phyloP scores from a whole-genome alignment of 441 rosid genomes.

The Aleurites moluccanus region DNA sequence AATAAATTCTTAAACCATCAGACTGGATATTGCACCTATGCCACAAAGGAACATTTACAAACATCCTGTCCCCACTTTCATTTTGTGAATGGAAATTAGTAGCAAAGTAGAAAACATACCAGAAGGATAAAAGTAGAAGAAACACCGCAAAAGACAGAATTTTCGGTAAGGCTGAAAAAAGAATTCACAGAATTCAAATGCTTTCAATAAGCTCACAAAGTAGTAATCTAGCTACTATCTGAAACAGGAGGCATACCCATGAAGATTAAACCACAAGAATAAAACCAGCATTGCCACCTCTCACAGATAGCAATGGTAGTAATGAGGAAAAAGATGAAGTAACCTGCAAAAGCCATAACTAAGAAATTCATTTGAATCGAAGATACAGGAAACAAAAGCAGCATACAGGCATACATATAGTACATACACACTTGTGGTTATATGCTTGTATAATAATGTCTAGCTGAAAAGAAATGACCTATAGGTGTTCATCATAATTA shows the following conservation, averaged over 20 bases:
- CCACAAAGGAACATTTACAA: background rate
- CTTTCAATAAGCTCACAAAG: constrained; percentile 3
- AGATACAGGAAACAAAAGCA: background rate
- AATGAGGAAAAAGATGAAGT: constrained; percentile 52
- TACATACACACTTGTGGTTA: background rate
- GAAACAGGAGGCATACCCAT: constrained; percentile 50
- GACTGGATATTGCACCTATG: background rate
- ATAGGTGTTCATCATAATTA: constrained; percentile 3
- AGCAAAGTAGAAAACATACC: constrained; percentile 35
- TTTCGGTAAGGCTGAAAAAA: constrained; percentile 33
- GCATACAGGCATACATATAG: background rate
- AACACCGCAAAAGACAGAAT: constrained; percentile 51
- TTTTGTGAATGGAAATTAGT: background rate
- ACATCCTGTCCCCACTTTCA: background rate
- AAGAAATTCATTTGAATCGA: background rate
- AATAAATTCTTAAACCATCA: background rate
- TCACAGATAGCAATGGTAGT: constrained; percentile 59
- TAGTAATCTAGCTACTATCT: background rate
- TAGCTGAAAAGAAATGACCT: background rate
- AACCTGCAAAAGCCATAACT: constrained; percentile 45
- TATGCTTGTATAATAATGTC: background rate
- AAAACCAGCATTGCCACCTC: constrained; percentile 73
- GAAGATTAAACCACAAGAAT: constrained; percentile 67
- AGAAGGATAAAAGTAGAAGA: constrained; percentile 72
- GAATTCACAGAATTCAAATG: constrained; percentile 8